Conservation (phyloP, 129 eudicot species). For the Chrysanthemum lavandulifolium region DNA sequence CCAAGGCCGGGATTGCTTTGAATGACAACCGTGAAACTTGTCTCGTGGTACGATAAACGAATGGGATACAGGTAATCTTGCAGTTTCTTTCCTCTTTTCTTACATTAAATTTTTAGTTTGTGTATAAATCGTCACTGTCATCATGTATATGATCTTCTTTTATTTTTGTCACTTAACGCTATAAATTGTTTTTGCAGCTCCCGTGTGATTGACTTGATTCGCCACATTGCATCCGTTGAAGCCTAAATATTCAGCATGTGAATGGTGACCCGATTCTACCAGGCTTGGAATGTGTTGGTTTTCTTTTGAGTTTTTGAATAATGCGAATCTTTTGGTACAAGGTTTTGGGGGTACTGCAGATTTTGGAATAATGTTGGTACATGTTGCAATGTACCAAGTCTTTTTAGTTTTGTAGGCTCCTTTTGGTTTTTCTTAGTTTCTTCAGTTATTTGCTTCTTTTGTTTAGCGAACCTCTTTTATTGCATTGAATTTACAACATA, state of each 20-base stretch:
- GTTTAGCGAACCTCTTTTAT: no score
- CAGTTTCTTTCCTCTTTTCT: not conserved
- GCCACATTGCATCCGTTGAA: conserved; percentile 68
- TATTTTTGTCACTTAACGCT: not conserved
- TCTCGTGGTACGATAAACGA: conserved; percentile 88
- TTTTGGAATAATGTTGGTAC: conserved; percentile 12
- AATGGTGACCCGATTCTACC: not conserved
- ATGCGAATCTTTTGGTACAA: conserved; percentile 21
- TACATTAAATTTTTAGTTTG: not conserved
- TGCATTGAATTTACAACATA: no score
- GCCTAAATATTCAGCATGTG: conserved; percentile 26
- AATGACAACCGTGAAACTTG: conserved; percentile 68
- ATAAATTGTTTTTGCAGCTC: conserved; percentile 46
- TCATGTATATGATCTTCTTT: no score
- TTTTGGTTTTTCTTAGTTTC: no score
- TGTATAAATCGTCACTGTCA: not conserved
- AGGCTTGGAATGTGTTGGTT: not conserved
- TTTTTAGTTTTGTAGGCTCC: no score
- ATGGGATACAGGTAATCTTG: conserved; percentile 79
- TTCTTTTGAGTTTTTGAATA: conserved; percentile 33
- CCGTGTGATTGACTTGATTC: conserved; percentile 77
- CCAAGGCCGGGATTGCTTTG: conserved; percentile 95
- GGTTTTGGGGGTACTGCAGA: conserved; percentile 31
- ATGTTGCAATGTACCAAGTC: no score
- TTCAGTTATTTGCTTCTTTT: no score